A percentile compares a stretch with the other conserved stretches of the same genome.
These are phyloP conservation scores for Bryopsis sp. DNA, from an alignment of 139 green algal genomes.

Conservation along the genomic window DNA sequence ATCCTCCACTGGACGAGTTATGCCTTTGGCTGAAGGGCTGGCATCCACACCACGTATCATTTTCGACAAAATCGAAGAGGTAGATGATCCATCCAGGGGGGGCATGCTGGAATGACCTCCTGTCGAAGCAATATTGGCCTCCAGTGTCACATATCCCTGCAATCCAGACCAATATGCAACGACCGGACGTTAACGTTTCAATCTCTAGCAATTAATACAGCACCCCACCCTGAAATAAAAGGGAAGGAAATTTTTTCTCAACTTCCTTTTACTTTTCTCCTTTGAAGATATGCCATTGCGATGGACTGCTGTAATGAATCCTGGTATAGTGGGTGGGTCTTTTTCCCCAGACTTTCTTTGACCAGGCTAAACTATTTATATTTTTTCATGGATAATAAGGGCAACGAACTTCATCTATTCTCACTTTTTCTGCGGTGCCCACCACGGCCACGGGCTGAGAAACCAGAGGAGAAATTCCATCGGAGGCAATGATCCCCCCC, in stretches of 20 bases:
- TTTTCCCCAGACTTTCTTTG: not conserved
- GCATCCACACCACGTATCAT: slow-evolving; percentile 29
- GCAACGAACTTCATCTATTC: not conserved
- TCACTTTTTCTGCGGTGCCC: slow-evolving; percentile 52
- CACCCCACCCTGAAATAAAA: not conserved
- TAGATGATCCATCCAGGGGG: slow-evolving; percentile 32
- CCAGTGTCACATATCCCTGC: slow-evolving; percentile 27
- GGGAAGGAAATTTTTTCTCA: not conserved
- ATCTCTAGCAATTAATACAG: not conserved
- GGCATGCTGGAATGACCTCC: slow-evolving; percentile 62
- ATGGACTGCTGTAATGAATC: not conserved
- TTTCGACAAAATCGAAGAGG: slow-evolving; percentile 20
- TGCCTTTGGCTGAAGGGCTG: slow-evolving; percentile 18
- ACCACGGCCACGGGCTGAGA: slow-evolving; percentile 44
- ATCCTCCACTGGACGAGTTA: slow-evolving; percentile 38
- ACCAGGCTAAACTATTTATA: not conserved
- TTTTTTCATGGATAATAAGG: not conserved
- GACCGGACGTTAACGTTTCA: not conserved
- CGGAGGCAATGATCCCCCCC: slow-evolving; percentile 33
- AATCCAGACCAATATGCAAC: not conserved
- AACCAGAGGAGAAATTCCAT: slow-evolving; percentile 39
- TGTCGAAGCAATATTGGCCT: slow-evolving; percentile 26
- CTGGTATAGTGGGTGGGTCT: not conserved
- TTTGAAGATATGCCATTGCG: not conserved
- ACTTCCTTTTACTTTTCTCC: not conserved